Evolutionary conservation across 805 yeast species (phyloP).

Genomic region (Wickerhamiella cacticola): DNA sequence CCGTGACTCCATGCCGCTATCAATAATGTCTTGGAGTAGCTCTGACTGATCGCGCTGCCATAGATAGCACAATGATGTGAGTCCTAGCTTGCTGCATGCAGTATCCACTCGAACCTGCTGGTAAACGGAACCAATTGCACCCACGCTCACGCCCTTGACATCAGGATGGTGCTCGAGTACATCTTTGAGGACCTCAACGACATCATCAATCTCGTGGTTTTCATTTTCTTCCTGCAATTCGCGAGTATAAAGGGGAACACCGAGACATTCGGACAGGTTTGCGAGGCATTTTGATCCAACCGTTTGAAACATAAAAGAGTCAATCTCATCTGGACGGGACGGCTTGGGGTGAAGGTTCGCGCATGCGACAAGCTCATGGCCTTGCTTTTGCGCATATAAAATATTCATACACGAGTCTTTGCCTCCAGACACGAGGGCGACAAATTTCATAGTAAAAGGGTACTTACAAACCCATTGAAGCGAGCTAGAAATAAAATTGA

Average conservation of each 20-base stretch:
- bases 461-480: background rate
- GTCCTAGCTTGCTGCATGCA: slow-evolving; percentile 63
- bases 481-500: background rate
- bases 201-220: slow-evolving; percentile 81
- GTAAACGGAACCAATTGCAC: slow-evolving; percentile 91
- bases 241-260: slow-evolving; percentile 66
- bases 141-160: slow-evolving; percentile 78
- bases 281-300: slow-evolving; percentile 79
- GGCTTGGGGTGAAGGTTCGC: slow-evolving; percentile 63
- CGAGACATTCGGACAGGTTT: slow-evolving; percentile 55
- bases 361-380: slow-evolving; percentile 74
- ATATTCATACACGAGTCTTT: slow-evolving; percentile 90
- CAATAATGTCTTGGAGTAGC: slow-evolving; percentile 71
- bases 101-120: slow-evolving; percentile 90
- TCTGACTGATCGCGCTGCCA: slow-evolving; percentile 85
- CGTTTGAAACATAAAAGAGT: slow-evolving; percentile 95
- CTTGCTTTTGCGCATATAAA: slow-evolving; percentile 69
- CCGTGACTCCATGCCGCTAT: slow-evolving; percentile 59
- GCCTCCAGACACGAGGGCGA: slow-evolving; percentile 89
- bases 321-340: slow-evolving; percentile 51
- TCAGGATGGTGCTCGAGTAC: slow-evolving; percentile 53
- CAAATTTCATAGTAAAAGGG: slow-evolving; percentile 96
- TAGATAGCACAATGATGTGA: slow-evolving; percentile 59
- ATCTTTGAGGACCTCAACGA: slow-evolving; percentile 35
- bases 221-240: slow-evolving; percentile 49